phyloP scores from a whole-genome alignment of 768 basidiomycete species.

The Neoboletus brunneissimus region DNA sequence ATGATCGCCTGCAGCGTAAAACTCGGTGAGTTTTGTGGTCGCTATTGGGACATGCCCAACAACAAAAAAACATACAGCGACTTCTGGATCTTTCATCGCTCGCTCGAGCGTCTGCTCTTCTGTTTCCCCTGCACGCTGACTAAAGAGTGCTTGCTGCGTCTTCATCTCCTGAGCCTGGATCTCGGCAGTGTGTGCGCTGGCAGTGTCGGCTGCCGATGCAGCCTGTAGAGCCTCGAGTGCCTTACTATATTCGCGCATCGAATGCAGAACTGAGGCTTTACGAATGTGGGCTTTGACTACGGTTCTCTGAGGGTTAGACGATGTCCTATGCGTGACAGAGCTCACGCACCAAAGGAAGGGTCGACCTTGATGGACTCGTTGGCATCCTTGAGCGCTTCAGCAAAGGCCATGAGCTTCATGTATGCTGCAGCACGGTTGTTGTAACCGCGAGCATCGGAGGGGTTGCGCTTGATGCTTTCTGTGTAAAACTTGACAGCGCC shows the following conservation, averaged over 20 bases:
- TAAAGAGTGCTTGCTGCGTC: constrained; percentile 73
- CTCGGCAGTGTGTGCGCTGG: constrained; percentile 78
- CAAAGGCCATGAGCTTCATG: constrained; percentile 89
- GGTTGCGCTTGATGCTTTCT: constrained; percentile 96
- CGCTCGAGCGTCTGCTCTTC: constrained; percentile 91
- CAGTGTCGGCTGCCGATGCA: constrained; percentile 75
- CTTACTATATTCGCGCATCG: constrained; percentile 90
- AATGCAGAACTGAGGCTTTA: constrained; percentile 78
- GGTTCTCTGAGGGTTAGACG: neutral
- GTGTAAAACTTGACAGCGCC: constrained; percentile 89
- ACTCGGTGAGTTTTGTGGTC: constrained; percentile 5
- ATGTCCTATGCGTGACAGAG: neutral
- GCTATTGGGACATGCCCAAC: neutral
- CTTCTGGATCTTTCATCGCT: constrained; percentile 97
- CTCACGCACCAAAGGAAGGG: constrained; percentile 67
- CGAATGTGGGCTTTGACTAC: constrained; percentile 92
- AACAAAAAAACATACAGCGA: constrained; percentile 61
- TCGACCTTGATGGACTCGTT: constrained; percentile 92
- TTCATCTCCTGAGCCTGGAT: constrained; percentile 80
- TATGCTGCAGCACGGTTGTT: constrained; percentile 99
- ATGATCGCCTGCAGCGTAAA: constrained; percentile 64
- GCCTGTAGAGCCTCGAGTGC: constrained; percentile 81
- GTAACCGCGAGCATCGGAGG: constrained; percentile 86
- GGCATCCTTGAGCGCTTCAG: constrained; percentile 95
- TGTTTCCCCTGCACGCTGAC: constrained; percentile 76